Base-by-base conservation (phyloP, 208 protist species). In the Trypanosomatidae sp. region DNA sequence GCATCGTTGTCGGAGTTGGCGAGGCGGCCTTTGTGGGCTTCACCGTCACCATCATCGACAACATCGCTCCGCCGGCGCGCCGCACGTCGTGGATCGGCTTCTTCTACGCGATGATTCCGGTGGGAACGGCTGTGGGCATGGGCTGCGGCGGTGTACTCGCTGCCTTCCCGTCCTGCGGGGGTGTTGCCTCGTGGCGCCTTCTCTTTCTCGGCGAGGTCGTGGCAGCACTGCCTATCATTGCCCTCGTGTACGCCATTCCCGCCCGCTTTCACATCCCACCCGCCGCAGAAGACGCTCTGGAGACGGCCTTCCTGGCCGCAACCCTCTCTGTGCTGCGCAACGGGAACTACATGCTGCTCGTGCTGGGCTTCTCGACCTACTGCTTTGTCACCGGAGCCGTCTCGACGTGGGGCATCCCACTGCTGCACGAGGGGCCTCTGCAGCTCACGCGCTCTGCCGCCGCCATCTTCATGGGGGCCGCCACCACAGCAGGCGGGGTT, bases 51-150 rank as follows among this genome's bases (percentile, higher is more conserved):
- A 89, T 91, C 19, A 91, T 97, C 33, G 91, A 95, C 71, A 84
- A 82, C 70, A 91, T 95, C 52, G 92, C 92, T 1, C 92, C 94
- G 8, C 30, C 60, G 2, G 33, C 60, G 2, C 69, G 50, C 19
- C 90, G 91, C 33, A 96, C 91, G 36, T 72, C 86, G 55, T 98
- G 87, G 83, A 87, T 97, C 43, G 91, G 90, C 93, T 71, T 98
- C 5, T 39, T 39, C 36, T 5, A 94, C 74, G 82, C 90, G 5
- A 95, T 90, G 83, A 94, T 97, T 30, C 90, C 91, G n/a, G 77
- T 96, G 15, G 94, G 92, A 10, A 91, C 83, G 17, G 92, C 91
- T 33, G 64, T 86, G 6, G 92, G 94, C 22, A 95, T 96, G 76
- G 80, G 73, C n/a, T 58, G 69, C 25, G 88, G 91, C 47, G 90